Evolutionary conservation across 2,329 filamentous ascomycete species (phyloP), one percentile per base, ranked within the genome.

Genomic region (Exophiala oligosperma): DNA sequence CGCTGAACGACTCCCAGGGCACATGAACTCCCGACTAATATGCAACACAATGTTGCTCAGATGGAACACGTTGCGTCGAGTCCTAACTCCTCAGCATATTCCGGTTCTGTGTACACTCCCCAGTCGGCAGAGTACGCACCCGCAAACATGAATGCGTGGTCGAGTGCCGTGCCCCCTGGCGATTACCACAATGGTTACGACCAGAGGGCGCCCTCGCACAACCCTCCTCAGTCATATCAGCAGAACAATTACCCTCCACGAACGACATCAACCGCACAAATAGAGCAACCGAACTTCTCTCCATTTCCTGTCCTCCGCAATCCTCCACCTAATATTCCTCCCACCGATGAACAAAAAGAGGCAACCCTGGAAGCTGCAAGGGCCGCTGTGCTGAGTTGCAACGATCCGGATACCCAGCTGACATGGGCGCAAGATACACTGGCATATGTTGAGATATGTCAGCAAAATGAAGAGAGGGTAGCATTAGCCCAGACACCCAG

Each of bases 381-480:
- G 56, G 78, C 89, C 61, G 84, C 89, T 59, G 93, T 97, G 37
- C 81, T 99, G 63, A 91, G 92, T 70, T 96, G 92, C 48, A 95
- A 95, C 69, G 92, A 99, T 72, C 91, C 95, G 49, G 88, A 95
- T 67, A 95, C 96, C 86, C 94, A 99, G 77, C 83, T 99, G 69
- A 91, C 91, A 60, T 99, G 94, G 94, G 93, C 94, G 41, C 90
- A 95, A 70, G 94, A 97, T 75, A 88, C 92, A 46, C 81, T 99
- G 59, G 85, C 87, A 53, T 97, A 92, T 79, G 91, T 93, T 32
- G 93, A 97, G 69, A 87, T 92, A 57, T 84, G 90, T 49, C 84
- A 88, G 69, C 88, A 95, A 67, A 88, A 92, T 60, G 85, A 89
- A 67, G 79, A 86, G 59, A 85, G 91, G 57, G 83, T 92, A 54